Base-by-base conservation (phyloP, 371 early-diverging fungal species). In the Blakeslea trispora region DNA sequence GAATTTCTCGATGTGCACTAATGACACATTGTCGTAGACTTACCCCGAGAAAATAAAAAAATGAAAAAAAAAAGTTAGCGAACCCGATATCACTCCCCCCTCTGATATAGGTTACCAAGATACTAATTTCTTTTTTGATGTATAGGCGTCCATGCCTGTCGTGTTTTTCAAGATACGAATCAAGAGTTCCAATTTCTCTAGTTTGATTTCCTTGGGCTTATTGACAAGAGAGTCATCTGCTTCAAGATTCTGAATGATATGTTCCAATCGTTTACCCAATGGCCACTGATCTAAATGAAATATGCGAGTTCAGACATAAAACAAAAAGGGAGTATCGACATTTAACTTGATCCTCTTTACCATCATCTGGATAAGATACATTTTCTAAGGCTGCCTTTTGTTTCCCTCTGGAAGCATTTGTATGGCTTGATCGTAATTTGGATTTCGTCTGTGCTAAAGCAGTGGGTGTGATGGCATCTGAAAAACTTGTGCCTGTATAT, bases 21-120 rank as follows among this genome's bases (percentile, higher is more conserved):
- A 83, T 71, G 43, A 81, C 60, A 57, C 83, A 82, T 42, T 81
- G 72, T 14, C 85, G 73, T 40, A 84, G 48, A 55, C 85, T 84
- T 57, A 13, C 7, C 28, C 28, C 3, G 7, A 7, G 7, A n/a
- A 39, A 13, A 18, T 14, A 34, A 24, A 32, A 22, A 31, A 47
- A 39, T 34, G 13, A 19, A 13, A n/a, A n/a, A n/a, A n/a, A n/a
- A n/a, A n/a, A n/a, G n/a, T n/a, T n/a, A n/a, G n/a, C n/a, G n/a
- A n/a, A n/a, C n/a, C n/a, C n/a, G n/a, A n/a, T n/a, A n/a, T n/a
- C n/a, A n/a, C n/a, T n/a, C n/a, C n/a, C n/a, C n/a, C n/a, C n/a
- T n/a, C n/a, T n/a, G n/a, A n/a, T n/a, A 18, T 44, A 18, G n/a
- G 22, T 57, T 59, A 75, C 79, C 75, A 68, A 44, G 55, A 45